phyloP scores from a whole-genome alignment of 1,139 yeast species.

The Blastobotrys niveus region DNA sequence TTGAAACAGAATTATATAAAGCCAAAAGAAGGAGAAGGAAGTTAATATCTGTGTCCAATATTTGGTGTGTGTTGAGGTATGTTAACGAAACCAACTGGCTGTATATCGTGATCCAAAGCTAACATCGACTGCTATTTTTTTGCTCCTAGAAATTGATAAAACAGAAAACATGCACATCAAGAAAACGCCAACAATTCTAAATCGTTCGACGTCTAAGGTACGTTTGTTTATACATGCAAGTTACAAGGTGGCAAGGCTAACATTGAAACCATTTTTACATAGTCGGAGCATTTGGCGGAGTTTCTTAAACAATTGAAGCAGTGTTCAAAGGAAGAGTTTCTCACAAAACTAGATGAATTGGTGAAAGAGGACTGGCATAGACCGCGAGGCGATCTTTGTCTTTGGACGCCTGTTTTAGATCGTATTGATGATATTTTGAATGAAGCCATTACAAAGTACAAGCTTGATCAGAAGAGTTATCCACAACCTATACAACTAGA shows the following conservation, averaged over 20 bases:
- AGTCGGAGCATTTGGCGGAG: too few species aligned
- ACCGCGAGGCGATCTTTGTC: slow-evolving; percentile 66
- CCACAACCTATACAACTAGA: slow-evolving; percentile 43
- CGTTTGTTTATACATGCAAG: too few species aligned
- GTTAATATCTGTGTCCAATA: too few species aligned
- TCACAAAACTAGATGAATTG: slow-evolving; percentile 32
- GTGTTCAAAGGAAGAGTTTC: slow-evolving; percentile 36
- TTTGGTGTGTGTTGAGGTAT: too few species aligned
- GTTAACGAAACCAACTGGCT: too few species aligned
- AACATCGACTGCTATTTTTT: too few species aligned
- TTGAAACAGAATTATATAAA: too few species aligned
- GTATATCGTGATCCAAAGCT: too few species aligned
- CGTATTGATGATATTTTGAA: slow-evolving; percentile 67
- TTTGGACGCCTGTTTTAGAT: slow-evolving; percentile 74
- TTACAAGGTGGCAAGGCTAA: too few species aligned
- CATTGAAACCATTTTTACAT: too few species aligned
- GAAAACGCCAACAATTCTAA: slow-evolving; percentile 27
- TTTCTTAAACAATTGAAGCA: slow-evolving; percentile 38
- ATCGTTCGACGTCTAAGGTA: slow-evolving; percentile 23
- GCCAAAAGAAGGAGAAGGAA: too few species aligned
- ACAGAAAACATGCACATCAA: slow-evolving; percentile 22
- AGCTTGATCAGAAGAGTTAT: slow-evolving; percentile 45
- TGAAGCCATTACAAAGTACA: slow-evolving; percentile 48
- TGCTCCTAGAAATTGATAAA: too few species aligned
- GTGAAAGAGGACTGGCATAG: slow-evolving; percentile 48